Base-by-base conservation (phyloP, 2,329 filamentous ascomycete species). In the Allantophomopsis lycopodina region DNA sequence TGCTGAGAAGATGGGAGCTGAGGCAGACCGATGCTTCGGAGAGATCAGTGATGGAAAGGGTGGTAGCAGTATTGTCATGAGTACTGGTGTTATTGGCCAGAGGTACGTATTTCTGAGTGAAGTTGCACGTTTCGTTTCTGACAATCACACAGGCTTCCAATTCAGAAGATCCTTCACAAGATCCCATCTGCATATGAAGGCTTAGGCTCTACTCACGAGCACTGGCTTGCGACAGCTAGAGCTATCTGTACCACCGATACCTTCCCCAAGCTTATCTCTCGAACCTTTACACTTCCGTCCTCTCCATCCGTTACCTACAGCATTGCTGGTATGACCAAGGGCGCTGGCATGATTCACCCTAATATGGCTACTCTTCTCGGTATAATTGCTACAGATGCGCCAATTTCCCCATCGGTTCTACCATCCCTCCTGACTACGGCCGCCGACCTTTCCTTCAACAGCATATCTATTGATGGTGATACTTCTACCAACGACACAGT, bases 241-340 rank as follows among this genome's bases (percentile, higher is more conserved):
- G 89, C 91, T 32, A 96, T 98, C 56, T 95, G 89, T 69, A 98
- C 91, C 11, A 98, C 91, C 13, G 91, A 98, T 62, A 96, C 91
- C 3, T 98, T 98, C 60, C 91, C 91, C 43, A 98, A 98, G 64
- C 79, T 98, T 47, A 69, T 89, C 50, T 95, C 88, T 15, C 77
- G 73, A 49, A 76, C 77, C 12, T 98, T 96, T 62, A 77, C 69
- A 20, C 75, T 98, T 23, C 88, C 91, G 4, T 88, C 83, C 2
- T 83, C 83, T 4, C 76, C 83, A 0, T 69, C 69, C 14, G 67
- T 76, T 37, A 78, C 81, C 57, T 98, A 94, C 64, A 72, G 74
- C 50, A 81, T 98, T 37, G 87, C 85, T 11, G 91, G 91, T 50
- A 93, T 94, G 76, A 94, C 89, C 54, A 98, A 98, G 66, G 91